Percentiles rank a stretch among this genome's conserved stretches.
These are phyloP conservation scores for Saccharomyces paradoxus DNA, from an alignment of 805 yeast genomes.

Conservation along the genomic window DNA sequence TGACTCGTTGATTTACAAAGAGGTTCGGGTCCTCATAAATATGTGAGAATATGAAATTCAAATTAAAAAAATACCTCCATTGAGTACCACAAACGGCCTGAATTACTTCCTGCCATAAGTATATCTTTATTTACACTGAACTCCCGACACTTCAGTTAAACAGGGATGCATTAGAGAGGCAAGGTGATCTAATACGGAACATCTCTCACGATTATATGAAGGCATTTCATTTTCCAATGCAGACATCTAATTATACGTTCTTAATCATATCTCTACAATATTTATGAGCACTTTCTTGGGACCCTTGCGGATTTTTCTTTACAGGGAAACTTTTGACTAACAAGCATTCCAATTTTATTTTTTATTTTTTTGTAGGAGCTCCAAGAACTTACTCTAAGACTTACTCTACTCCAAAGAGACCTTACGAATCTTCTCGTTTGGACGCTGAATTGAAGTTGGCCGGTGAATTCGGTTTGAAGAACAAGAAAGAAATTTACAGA, in stretches of 20 bases:
- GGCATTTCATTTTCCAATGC: background rate
- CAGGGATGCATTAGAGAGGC: background rate
- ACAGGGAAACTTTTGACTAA: slow-evolving; percentile 8
- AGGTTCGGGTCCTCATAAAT: slow-evolving; percentile 69
- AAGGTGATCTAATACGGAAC: background rate
- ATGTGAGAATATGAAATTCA: slow-evolving; percentile 1
- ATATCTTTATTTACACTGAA: slow-evolving; percentile 47
- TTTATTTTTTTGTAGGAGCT: slow-evolving; percentile 59
- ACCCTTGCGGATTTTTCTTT: slow-evolving; percentile 1
- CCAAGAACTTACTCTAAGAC: slow-evolving; percentile 99
- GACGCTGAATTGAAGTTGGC: slow-evolving; percentile 98
- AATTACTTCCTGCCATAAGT: background rate
- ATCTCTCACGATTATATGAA: background rate
- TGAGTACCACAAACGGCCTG: background rate
- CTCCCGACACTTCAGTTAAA: slow-evolving; percentile 76
- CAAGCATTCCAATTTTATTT: slow-evolving; percentile 1
- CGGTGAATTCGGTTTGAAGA: slow-evolving; percentile 99
- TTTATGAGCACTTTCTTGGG: slow-evolving; percentile 14
- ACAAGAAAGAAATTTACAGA: slow-evolving; percentile 99
- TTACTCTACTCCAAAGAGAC: slow-evolving; percentile 98
- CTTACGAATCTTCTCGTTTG: slow-evolving; percentile 98
- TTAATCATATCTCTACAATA: slow-evolving; percentile 3
- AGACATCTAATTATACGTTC: background rate
- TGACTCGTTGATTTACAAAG: slow-evolving; percentile 16
- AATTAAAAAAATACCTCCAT: background rate